Evolutionary conservation across 768 basidiomycete genomes (phyloP), one percentile per base, ranked within the genome.

Genomic region (Cantharellus anzutake): DNA sequence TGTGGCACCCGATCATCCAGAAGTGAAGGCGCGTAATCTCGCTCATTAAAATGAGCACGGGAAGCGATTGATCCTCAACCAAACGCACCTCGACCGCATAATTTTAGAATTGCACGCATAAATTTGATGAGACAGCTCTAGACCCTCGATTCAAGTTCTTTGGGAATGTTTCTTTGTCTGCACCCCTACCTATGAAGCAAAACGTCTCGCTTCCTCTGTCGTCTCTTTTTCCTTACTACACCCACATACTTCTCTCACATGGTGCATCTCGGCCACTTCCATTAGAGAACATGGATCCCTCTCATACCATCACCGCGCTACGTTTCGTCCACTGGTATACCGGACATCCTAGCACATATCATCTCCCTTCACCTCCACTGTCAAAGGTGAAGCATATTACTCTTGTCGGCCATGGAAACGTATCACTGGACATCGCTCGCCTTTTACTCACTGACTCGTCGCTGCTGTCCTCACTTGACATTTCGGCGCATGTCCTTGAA

Each of bases 1-100:
- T 0, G 93, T 99, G 11, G 94, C 96, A 5, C 94, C 94, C 51
- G 94, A 98, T 72, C 94, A 98, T 70, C 91, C 96, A 5, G 94
- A 97, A 73, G 93, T 98, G 70, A 99, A 97, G 80, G 94, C 79
- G 65, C 50, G 72, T 62, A 40, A 48, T 48, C 11, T 11, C 44
- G 29, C 44, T 29, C 44, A 48, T 16, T 29, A 29, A 29, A 29
- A 29, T 29, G 20, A 29, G 20, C 20, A 29, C 20, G 20, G 20
- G 20, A 29, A 29, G 20, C 20, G 20, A 29, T 29, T 29, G 20
- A 40, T 39, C 14, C 59, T 35, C 53, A 51, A 38, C 64, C 16
- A 58, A 65, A 60, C 11, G 11, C 44, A 11, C 44, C 29, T 11
- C 11, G 44, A 29, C 44, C 44, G 11, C 44, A 2, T 14, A 5